Evolutionary conservation across 2,329 filamentous ascomycete species (phyloP), one percentile per base, ranked within the genome.

Genomic region (Fusarium proliferatum): DNA sequence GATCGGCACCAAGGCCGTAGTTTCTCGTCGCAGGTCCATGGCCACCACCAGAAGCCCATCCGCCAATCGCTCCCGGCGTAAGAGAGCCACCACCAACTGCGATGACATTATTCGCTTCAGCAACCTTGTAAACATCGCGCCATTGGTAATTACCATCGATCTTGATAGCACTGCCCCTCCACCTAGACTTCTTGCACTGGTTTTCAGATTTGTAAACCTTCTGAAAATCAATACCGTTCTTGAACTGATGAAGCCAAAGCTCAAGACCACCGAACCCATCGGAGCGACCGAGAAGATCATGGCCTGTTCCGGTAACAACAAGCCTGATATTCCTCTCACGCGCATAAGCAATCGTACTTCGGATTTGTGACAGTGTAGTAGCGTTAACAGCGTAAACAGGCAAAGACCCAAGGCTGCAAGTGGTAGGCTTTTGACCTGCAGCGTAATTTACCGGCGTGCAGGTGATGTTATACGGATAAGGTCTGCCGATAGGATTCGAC

Each of bases 401-500:
- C 3, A 62, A 30, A 13, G 71, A 63, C 8, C 71, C 71, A 8
- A 73, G 61, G 36, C 15, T 73, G 33, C 71, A 73, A 2, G 70
- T 73, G 1, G 58, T 64, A 2, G 70, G 70, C 12, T 71, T 10
- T 30, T 73, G 41, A 9, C 66, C 57, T 30, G 53, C 55, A 23
- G 48, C 49, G 30, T 71, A 71, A 13, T 73, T 53, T 3, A 73
- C 70, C 8, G 71, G 71, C 4, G 70, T 55, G 10, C 71, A 73
- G 15, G 71, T 73, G 26, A 73, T 73, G 21, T 73, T 73, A n/a
- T 73, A 71, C 6, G 71, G 71, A 49, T 73, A 73, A 16, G 71
- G 65, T 33, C 71, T 73, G 9, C 71, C 71, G 16, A 73, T 67
- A 7, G 71, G 71, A 57, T 73, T 51, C 16, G 66, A 71, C 0